phyloP scores from a whole-genome alignment of 768 basidiomycete species.

The Phaffia tasmanica region DNA sequence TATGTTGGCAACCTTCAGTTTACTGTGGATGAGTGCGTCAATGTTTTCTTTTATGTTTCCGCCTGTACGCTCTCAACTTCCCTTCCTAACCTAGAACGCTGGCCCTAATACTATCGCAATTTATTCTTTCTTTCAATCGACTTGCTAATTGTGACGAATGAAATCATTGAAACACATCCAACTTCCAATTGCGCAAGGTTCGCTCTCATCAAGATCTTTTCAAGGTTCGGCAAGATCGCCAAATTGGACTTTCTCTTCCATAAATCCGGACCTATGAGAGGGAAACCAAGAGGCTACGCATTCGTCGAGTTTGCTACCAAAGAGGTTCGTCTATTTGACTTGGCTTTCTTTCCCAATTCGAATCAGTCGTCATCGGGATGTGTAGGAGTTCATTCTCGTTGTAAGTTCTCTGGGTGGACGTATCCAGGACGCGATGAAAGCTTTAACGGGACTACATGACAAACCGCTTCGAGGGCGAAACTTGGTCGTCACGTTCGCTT shows the following conservation, averaged over 20 bases:
- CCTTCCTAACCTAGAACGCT: conserved; percentile 4
- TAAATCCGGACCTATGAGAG: conserved; percentile 75
- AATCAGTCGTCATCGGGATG: not conserved
- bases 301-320: conserved; percentile 74
- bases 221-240: conserved; percentile 81
- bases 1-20: conserved; percentile 84
- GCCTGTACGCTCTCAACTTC: not conserved
- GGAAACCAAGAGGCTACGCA: conserved; percentile 89
- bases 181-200: conserved; percentile 47
- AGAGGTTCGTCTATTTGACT: conserved; percentile 52
- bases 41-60: conserved; percentile 1
- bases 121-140: conserved; percentile 9
- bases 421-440: conserved; percentile 67
- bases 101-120: not conserved
- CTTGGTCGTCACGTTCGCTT: conserved; percentile 79
- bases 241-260: conserved; percentile 93
- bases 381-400: not conserved
- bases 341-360: not conserved
- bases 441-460: conserved; percentile 59
- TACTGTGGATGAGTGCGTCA: conserved; percentile 68
- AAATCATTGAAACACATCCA: not conserved
- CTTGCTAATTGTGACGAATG: not conserved
- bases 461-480: conserved; percentile 77
- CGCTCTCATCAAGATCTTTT: conserved; percentile 75
- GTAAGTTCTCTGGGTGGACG: not conserved